Base-by-base conservation (phyloP, 768 basidiomycete species). In the Austroboletus eburneus region DNA sequence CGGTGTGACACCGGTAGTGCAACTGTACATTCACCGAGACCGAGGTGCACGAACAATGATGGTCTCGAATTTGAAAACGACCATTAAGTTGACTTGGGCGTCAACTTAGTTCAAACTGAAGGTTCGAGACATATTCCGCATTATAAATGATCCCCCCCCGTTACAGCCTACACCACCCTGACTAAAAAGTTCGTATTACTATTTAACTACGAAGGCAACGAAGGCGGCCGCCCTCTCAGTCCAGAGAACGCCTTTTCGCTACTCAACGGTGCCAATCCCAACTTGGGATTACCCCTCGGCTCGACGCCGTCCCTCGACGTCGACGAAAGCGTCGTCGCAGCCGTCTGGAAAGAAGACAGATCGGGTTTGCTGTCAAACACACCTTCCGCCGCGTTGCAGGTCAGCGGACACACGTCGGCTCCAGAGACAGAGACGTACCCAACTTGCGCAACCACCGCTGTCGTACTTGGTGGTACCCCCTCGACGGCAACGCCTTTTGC, bases 381-480 rank as follows among this genome's bases (percentile, higher is more conserved):
- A 3, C 64, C 66, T 67, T n/a, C n/a, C n/a, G 33, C 9, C 21
- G 27, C 7, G 4, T 20, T 20, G 21, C 23, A 3, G 1, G 29
- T 50, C 20, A 56, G 38, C 8, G 14, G 23, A 29, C n/a, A n/a
- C 27, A 27, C 12, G 16, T 34, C 9, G 16, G 7, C 5, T n/a
- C 33, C 33, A 34, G 8, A 34, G 14, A 16, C 3, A 5, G 9
- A 13, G 27, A 43, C 65, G 35, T 37, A 66, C 72, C 69, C 2
- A 71, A 45, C 46, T 71, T 72, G 37, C 70, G 60, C 43, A 72
- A 54, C 69, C 72, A 72, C n/a, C 71, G 59, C 42, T 72, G 70
- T 3, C 70, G 67, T 34, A 72, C 71, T 54, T 73, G 70, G 43
- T 73, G 71, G 42, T 72, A 72, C 2, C 71, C 68, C 40, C 72